Evolutionary conservation across 1,284 basidiomycete species (phyloP).

Genomic region (Wallemia mellicola): DNA sequence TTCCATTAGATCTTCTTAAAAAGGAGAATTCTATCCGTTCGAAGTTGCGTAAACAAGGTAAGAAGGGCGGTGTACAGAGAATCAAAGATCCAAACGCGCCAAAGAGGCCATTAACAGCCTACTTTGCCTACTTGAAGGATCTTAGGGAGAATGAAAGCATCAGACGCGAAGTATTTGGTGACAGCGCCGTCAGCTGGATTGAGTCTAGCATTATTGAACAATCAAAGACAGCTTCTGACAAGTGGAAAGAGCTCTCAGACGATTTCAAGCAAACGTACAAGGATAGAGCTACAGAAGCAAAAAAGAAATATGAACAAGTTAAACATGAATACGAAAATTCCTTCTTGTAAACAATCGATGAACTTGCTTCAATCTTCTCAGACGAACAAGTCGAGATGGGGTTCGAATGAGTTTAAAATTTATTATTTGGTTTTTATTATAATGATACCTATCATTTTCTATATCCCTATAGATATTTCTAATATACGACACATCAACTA

Average conservation of each 20-base stretch:
- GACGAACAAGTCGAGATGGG: constrained; percentile 27
- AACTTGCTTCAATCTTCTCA: background rate
- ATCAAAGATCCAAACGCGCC: background rate
- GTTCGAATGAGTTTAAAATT: constrained; percentile 45
- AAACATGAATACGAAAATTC: background rate
- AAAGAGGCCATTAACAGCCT: background rate
- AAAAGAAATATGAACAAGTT: background rate
- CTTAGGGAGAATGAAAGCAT: background rate
- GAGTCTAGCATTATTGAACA: background rate
- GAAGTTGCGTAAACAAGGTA: background rate
- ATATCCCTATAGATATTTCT: constrained; percentile 35
- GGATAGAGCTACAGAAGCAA: background rate
- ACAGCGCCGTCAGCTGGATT: background rate
- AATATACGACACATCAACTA: constrained; percentile 48
- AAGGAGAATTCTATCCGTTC: background rate
- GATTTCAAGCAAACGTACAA: background rate
- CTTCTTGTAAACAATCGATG: background rate
- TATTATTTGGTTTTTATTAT: constrained; percentile 36
- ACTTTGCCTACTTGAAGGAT: background rate
- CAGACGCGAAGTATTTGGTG: background rate
- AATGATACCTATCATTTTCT: constrained; percentile 45
- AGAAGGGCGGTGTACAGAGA: background rate
- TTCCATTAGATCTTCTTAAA: background rate
- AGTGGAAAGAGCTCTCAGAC: background rate
- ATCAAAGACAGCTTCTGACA: background rate